These are phyloP conservation scores for Talaromyces sp. DNA, from an alignment of 2,329 filamentous ascomycete species.

Conservation along the genomic window DNA sequence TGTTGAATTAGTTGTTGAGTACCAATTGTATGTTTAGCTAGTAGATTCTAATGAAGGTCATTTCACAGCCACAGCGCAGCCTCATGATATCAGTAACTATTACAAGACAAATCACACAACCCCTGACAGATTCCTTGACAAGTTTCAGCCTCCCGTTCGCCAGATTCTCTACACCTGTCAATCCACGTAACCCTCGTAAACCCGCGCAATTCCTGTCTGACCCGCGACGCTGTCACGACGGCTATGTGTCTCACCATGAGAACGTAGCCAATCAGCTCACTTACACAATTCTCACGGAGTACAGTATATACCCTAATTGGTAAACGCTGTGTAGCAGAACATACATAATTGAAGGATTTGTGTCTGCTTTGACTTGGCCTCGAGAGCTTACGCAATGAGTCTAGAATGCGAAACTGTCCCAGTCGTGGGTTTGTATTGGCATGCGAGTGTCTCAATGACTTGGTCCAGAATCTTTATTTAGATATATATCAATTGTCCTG, in stretches of 20 bases:
- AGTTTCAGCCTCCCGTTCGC: slow-evolving; percentile 7
- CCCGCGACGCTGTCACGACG: slow-evolving; percentile 2
- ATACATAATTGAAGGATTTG: not conserved
- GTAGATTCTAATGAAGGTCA: slow-evolving; percentile 16
- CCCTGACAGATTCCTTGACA: not conserved
- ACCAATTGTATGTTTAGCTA: slow-evolving; percentile 19
- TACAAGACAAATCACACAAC: not conserved
- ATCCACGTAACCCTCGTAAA: not conserved
- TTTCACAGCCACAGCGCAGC: slow-evolving; percentile 4
- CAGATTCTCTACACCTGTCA: not conserved
- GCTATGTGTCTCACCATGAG: not conserved
- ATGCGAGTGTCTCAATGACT: not conserved
- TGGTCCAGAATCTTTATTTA: not conserved
- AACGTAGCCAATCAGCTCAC: not conserved
- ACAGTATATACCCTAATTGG: not conserved
- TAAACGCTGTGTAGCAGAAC: not conserved
- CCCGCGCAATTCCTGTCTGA: not conserved
- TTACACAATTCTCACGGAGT: not conserved
- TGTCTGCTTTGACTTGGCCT: not conserved
- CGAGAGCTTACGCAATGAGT: slow-evolving; percentile 2
- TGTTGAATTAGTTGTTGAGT: not conserved
- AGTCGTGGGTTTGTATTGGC: not conserved
- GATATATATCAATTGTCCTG: not conserved
- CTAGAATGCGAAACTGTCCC: slow-evolving; percentile 10
- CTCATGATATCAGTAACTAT: not conserved